phyloP scores from a whole-genome alignment of 352 stramenopile genomes.

The Aphanomyces stellatus region DNA sequence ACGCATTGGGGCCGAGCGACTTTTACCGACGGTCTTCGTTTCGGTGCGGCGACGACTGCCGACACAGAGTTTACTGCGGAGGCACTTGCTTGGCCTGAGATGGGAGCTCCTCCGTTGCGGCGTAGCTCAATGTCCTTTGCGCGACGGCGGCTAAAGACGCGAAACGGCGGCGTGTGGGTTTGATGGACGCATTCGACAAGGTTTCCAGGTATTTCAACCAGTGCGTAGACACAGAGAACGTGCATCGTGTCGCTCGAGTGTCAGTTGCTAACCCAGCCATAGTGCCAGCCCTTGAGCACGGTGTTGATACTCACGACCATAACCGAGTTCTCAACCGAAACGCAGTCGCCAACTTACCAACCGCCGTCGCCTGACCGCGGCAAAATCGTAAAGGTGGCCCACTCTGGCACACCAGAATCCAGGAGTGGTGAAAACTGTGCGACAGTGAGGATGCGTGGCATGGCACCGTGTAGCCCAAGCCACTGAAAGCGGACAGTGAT shows the following conservation, averaged over 20 bases:
- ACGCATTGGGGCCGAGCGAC: no score
- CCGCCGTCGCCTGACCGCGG: slow-evolving; percentile 48
- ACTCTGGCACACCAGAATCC: neutral
- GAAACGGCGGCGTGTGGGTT: neutral
- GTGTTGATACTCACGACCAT: slow-evolving; percentile 54
- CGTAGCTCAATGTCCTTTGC: neutral
- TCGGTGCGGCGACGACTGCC: no score
- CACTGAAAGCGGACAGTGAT: slow-evolving; percentile 69
- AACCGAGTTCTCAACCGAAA: slow-evolving; percentile 12
- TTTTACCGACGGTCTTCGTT: no score
- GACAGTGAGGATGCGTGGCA: neutral
- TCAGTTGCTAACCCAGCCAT: slow-evolving; percentile 36
- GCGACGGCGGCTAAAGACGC: neutral
- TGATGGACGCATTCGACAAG: neutral
- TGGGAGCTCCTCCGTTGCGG: no score
- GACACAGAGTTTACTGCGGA: no score
- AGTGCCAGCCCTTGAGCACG: slow-evolving; percentile 85
- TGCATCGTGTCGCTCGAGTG: slow-evolving; percentile 6
- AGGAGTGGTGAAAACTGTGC: neutral
- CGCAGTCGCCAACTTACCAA: slow-evolving; percentile 51
- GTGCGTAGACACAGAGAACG: neutral
- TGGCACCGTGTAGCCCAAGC: neutral
- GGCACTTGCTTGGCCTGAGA: no score
- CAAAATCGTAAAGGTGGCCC: slow-evolving; percentile 28
- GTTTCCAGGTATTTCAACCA: neutral